Conservation (phyloP, 2,329 filamentous ascomycete species). For the Fusarium tuaranense region DNA sequence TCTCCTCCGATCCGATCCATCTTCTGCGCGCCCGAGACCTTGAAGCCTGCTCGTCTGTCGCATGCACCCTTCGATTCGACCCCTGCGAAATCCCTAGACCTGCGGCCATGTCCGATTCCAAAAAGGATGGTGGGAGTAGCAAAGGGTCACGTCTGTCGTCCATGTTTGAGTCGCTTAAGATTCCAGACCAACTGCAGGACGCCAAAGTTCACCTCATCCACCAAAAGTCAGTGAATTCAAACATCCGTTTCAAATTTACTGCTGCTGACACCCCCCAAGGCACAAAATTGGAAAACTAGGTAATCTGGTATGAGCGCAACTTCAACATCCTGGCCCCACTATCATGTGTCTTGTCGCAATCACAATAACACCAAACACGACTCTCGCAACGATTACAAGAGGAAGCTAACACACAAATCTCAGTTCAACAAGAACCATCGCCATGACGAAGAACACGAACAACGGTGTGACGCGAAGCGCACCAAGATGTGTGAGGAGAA, state of each 20-base stretch:
- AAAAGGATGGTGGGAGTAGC: slow-evolving; percentile 35
- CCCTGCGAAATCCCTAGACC: neutral
- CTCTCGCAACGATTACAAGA: neutral
- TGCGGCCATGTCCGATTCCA: slow-evolving; percentile 44
- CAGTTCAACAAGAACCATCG: slow-evolving; percentile 88
- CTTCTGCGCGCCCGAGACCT: slow-evolving; percentile 7
- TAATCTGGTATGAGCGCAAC: slow-evolving; percentile 63
- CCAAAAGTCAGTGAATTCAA: slow-evolving; percentile 62
- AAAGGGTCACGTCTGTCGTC: slow-evolving; percentile 39
- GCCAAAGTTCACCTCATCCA: slow-evolving; percentile 68
- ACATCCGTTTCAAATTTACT: neutral
- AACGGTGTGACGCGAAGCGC: slow-evolving; percentile 84
- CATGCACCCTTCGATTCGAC: slow-evolving; percentile 10
- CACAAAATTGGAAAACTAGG: slow-evolving; percentile 72
- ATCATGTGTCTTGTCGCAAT: neutral
- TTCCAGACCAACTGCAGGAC: slow-evolving; percentile 66
- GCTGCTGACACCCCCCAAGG: slow-evolving; percentile 38
- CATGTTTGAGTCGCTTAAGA: slow-evolving; percentile 61
- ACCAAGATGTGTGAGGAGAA: slow-evolving; percentile 77
- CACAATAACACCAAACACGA: neutral
- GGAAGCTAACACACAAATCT: neutral
- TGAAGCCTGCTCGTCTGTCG: slow-evolving; percentile 1
- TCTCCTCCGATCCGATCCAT: slow-evolving; percentile 24
- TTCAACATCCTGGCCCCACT: neutral
- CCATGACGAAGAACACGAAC: slow-evolving; percentile 93